A percentile compares a stretch with the other conserved stretches of the same genome.
These are phyloP conservation scores for Gossypium mustelinum DNA, from an alignment of 345 rosid genomes.

Conservation along the genomic window DNA sequence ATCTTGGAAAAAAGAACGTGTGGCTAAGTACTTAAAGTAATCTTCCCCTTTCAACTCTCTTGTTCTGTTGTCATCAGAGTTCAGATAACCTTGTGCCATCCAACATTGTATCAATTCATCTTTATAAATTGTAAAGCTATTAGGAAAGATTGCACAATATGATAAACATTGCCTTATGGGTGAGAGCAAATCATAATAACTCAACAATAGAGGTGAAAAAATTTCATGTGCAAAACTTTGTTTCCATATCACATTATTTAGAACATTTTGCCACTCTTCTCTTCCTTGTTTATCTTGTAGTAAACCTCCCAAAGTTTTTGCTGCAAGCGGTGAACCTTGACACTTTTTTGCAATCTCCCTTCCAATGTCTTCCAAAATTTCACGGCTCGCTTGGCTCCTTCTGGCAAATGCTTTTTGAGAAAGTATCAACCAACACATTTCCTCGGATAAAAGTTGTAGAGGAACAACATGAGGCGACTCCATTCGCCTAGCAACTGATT, in stretches of 20 bases:
- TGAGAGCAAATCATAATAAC: not conserved
- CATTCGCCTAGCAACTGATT: not conserved
- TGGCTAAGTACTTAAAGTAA: not conserved
- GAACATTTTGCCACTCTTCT: not conserved
- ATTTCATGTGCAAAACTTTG: not conserved
- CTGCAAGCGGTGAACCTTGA: not conserved
- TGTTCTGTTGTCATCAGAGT: too few species aligned
- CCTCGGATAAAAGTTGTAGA: not conserved
- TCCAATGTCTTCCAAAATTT: not conserved
- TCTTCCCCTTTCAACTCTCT: not conserved
- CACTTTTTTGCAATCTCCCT: not conserved
- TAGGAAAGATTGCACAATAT: slow-evolving; percentile 9
- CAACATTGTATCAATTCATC: not conserved
- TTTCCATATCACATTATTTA: not conserved
- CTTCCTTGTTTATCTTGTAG: not conserved
- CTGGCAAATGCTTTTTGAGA: not conserved
- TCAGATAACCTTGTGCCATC: slow-evolving; percentile 2
- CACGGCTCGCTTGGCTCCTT: not conserved
- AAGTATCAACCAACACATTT: not conserved
- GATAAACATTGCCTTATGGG: not conserved
- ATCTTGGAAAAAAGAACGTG: not conserved
- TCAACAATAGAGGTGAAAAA: not conserved
- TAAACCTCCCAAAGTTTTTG: not conserved
- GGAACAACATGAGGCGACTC: not conserved
- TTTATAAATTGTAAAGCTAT: not conserved